Conservation (phyloP, 1,284 basidiomycete genomes). For the Cronartium quercuum region DNA sequence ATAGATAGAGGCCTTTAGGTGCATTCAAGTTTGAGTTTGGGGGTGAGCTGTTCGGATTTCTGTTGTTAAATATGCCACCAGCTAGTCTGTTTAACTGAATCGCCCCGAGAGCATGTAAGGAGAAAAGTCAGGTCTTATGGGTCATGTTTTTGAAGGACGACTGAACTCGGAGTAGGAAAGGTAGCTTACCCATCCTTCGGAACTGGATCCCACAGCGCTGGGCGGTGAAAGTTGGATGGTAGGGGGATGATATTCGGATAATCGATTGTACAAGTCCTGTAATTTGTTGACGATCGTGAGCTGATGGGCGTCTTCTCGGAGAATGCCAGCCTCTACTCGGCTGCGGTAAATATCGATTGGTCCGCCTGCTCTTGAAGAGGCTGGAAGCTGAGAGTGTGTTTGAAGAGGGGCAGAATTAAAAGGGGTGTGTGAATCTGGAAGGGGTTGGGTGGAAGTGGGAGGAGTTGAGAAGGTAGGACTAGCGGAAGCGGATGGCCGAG, state of each 20-base stretch:
- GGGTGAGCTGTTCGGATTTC: conserved; percentile 48
- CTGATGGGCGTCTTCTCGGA: conserved; percentile 77
- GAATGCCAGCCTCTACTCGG: conserved; percentile 63
- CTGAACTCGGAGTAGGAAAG: no score
- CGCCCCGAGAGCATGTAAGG: background rate
- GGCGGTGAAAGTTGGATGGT: conserved; percentile 49
- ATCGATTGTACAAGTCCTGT: conserved; percentile 68
- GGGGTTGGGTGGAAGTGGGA: background rate
- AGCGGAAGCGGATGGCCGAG: no score
- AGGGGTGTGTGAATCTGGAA: background rate
- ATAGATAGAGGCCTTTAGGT: conserved; percentile 90
- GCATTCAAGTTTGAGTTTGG: conserved; percentile 54
- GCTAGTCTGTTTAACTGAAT: conserved; percentile 63
- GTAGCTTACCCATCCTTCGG: background rate
- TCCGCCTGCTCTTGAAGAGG: background rate
- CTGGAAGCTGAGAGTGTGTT: background rate
- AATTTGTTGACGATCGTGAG: conserved; percentile 73
- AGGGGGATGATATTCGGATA: conserved; percentile 67
- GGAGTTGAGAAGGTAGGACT: background rate
- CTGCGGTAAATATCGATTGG: conserved; percentile 60
- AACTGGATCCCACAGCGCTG: background rate
- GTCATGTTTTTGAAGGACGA: no score
- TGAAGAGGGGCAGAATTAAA: conserved; percentile 53
- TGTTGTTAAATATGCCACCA: conserved; percentile 48
- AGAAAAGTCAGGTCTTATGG: no score